phyloP scores from a whole-genome alignment of 2,329 filamentous ascomycete genomes.

The Colletotrichum phormii region DNA sequence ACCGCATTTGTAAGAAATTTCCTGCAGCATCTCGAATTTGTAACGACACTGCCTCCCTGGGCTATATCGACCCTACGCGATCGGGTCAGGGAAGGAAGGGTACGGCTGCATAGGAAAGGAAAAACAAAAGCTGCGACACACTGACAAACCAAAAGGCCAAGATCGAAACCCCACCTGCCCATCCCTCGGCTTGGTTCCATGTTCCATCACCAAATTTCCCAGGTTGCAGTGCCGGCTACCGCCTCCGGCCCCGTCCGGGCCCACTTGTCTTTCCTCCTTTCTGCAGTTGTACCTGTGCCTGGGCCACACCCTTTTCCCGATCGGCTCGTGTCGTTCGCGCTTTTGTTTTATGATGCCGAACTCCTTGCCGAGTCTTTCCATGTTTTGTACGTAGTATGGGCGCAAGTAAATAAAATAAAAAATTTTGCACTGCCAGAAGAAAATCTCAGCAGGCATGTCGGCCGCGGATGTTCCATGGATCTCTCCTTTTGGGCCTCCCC shows the following conservation, averaged over 20 bases:
- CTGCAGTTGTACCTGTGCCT: neutral
- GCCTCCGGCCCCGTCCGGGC: constrained; percentile 22
- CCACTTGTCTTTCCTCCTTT: neutral
- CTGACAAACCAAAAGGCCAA: neutral
- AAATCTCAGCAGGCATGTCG: constrained; percentile 3
- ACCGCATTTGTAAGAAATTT: neutral
- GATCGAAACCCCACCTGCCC: neutral
- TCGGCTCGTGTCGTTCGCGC: constrained; percentile 21
- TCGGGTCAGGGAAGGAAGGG: neutral
- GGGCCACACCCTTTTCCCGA: neutral
- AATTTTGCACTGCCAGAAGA: neutral
- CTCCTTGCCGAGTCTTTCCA: constrained; percentile 15
- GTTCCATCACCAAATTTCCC: neutral
- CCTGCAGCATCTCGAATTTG: constrained; percentile 1
- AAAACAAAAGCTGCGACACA: neutral
- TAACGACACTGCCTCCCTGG: constrained; percentile 28
- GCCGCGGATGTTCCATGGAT: neutral
- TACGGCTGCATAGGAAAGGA: neutral
- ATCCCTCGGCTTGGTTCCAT: constrained; percentile 1
- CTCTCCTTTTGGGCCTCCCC: neutral
- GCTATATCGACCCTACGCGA: neutral
- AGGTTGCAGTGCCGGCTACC: constrained; percentile 12
- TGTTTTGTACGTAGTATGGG: neutral
- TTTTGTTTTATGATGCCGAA: constrained; percentile 23
- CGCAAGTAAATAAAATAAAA: no score